Evolutionary conservation across 1,284 basidiomycete species (phyloP).

Genomic region (Melampsora americana): DNA sequence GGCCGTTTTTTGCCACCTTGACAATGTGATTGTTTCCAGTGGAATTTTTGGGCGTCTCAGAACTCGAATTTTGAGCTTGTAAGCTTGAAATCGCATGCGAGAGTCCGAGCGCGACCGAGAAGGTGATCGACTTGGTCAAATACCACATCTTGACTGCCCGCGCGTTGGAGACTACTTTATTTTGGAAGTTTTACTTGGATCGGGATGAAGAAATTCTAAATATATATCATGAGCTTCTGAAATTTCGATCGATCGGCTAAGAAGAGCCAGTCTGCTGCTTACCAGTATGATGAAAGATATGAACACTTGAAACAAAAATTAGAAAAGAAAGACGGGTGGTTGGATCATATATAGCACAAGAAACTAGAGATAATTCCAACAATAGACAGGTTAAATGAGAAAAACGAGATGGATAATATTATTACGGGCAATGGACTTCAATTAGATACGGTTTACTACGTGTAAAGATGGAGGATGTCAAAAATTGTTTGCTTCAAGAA

Average conservation of each 20-base stretch:
- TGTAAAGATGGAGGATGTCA: background rate
- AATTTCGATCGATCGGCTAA: too few species aligned
- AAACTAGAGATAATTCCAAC: background rate
- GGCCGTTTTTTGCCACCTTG: conserved; percentile 20
- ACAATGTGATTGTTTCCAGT: conserved; percentile 22
- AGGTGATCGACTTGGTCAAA: background rate
- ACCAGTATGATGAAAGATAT: too few species aligned
- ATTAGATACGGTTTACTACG: background rate
- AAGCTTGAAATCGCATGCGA: conserved; percentile 1
- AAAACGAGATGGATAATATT: too few species aligned
- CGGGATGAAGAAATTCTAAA: too few species aligned
- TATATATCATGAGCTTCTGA: too few species aligned
- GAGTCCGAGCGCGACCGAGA: background rate
- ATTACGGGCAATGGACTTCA: too few species aligned
- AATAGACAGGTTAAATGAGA: too few species aligned
- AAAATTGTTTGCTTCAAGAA: background rate
- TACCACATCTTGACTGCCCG: background rate
- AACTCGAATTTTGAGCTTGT: background rate
- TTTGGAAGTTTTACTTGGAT: background rate
- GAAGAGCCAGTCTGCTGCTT: too few species aligned
- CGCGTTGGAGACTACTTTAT: background rate
- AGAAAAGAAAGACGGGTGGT: background rate
- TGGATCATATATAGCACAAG: background rate
- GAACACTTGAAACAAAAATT: too few species aligned
- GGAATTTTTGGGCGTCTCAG: background rate